phyloP scores from a whole-genome alignment of 2,329 filamentous ascomycete genomes.

The Tolypocladium sp. region DNA sequence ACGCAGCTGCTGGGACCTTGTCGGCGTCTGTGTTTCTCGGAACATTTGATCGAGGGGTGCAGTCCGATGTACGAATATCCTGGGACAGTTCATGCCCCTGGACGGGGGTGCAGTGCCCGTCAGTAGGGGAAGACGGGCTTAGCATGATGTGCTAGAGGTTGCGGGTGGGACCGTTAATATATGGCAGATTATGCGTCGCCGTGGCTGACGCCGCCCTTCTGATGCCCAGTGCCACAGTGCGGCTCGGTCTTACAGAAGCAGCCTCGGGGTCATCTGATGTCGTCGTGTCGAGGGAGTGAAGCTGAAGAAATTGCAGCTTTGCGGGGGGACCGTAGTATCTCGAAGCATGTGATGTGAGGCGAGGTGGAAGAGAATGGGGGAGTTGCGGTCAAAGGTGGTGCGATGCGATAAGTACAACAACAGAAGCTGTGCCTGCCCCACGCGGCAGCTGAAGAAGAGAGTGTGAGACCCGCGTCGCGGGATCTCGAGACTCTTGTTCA shows the following conservation, averaged over 20 bases:
- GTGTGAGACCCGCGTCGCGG: too few relatives aligned
- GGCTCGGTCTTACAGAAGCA: background rate
- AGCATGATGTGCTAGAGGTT: slow-evolving; percentile 13
- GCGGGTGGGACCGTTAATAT: background rate
- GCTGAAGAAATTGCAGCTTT: background rate
- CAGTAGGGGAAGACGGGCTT: slow-evolving; percentile 4
- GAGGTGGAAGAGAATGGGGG: background rate
- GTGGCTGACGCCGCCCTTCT: background rate
- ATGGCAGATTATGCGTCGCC: background rate
- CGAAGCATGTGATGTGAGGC: background rate
- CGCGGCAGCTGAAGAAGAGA: background rate
- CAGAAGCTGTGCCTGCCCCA: background rate
- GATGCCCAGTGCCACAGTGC: background rate
- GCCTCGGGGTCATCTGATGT: background rate
- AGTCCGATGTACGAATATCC: background rate
- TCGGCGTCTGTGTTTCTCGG: background rate
- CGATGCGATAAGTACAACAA: background rate
- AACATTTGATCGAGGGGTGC: background rate
- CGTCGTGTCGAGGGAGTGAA: background rate
- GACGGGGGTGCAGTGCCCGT: background rate
- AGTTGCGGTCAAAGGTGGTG: background rate
- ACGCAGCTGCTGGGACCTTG: background rate
- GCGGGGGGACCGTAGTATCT: background rate
- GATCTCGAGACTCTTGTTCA: background rate
- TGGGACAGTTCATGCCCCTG: slow-evolving; percentile 5